Conservation (phyloP, 1,284 basidiomycete genomes). For the Microbotryomycetes sp. region DNA sequence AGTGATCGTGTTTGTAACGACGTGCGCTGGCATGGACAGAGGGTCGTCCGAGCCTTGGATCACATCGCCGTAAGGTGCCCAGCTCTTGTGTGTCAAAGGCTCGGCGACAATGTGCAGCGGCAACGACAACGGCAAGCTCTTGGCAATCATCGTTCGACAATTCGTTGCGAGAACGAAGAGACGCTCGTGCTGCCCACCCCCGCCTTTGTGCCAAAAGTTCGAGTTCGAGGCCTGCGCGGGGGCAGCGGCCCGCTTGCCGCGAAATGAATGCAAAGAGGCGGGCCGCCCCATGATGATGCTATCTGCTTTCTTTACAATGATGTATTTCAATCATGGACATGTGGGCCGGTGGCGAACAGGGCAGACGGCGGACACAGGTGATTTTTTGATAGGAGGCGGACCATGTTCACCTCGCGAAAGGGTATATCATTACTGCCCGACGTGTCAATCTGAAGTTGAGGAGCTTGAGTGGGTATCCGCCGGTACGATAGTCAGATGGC, state of each 20-base stretch:
- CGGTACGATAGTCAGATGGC: no score
- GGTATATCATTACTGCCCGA: no score
- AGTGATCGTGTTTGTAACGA: slow-evolving; percentile 3
- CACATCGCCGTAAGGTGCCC: slow-evolving; percentile 4
- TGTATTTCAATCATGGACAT: no score
- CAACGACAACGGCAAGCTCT: background rate
- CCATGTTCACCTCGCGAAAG: no score
- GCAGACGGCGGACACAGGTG: no score
- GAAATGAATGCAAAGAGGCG: no score
- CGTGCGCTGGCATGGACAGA: background rate
- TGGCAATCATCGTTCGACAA: background rate
- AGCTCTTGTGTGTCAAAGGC: slow-evolving; percentile 3
- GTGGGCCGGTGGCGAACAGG: no score
- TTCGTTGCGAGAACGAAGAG: background rate
- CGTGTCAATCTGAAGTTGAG: no score
- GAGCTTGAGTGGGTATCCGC: no score
- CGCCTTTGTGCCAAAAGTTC: background rate
- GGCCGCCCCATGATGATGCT: no score
- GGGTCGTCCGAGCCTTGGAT: slow-evolving; percentile 3
- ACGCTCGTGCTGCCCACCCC: background rate
- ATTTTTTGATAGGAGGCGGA: no score
- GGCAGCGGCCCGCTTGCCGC: background rate
- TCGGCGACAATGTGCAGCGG: background rate
- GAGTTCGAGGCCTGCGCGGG: background rate
- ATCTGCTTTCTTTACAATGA: no score